A percentile compares a stretch with the other conserved stretches of the same genome.
phyloP scores from a whole-genome alignment of 208 protist genomes.

The Acanthamoeba sp. region DNA sequence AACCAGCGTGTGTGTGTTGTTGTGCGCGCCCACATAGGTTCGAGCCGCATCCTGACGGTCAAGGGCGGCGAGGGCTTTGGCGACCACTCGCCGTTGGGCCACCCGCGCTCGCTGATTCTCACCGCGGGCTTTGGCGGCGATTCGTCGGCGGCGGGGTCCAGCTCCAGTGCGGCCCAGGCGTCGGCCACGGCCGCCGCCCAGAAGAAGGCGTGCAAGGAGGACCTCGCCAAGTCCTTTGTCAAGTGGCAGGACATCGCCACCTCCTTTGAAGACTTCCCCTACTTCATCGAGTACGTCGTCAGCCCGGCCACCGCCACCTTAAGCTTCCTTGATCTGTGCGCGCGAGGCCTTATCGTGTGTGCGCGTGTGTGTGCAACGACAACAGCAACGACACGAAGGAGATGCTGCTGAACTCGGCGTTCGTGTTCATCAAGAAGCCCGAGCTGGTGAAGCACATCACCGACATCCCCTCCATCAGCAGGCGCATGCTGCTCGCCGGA shows the following conservation, averaged over 20 bases:
- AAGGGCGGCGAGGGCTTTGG: constrained; percentile 37
- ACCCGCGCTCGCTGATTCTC: constrained; percentile 5
- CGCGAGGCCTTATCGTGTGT: too few relatives aligned
- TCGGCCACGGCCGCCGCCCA: background rate
- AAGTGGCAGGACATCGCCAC: constrained; percentile 68
- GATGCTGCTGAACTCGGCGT: constrained; percentile 60
- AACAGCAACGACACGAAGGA: constrained; percentile 54
- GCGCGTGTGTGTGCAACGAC: too few relatives aligned
- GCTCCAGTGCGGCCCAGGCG: background rate
- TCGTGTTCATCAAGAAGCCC: constrained; percentile 67
- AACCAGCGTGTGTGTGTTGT: too few relatives aligned
- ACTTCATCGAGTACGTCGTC: constrained; percentile 58
- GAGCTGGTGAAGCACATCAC: constrained; percentile 63
- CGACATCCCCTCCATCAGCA: constrained; percentile 55
- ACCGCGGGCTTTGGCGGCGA: background rate
- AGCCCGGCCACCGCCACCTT: background rate
- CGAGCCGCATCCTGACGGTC: background rate
- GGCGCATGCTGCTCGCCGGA: constrained; percentile 43
- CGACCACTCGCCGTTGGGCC: background rate
- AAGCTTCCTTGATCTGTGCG: background rate
- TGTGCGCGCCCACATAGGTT: background rate
- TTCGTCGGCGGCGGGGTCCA: background rate
- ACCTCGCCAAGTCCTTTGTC: constrained; percentile 32
- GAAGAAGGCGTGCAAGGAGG: constrained; percentile 72
- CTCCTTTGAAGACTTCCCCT: constrained; percentile 66